Evolutionary conservation across 805 yeast species (phyloP).

Genomic region (Kodamaea lidongshanica): DNA sequence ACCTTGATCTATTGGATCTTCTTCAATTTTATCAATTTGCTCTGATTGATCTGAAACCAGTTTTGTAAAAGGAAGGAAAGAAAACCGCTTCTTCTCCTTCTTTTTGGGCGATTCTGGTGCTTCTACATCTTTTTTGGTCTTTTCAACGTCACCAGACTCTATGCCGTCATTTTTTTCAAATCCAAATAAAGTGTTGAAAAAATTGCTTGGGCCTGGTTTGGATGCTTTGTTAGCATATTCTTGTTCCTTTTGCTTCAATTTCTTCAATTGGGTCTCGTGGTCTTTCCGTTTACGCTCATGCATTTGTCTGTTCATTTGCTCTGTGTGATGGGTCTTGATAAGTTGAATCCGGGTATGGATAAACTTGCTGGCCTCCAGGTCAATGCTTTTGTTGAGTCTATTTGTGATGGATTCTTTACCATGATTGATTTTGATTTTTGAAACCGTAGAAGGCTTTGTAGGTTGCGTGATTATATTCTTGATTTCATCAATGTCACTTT

Average conservation of each 20-base stretch:
- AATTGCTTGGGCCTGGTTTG: constrained; percentile 15
- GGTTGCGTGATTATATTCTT: background rate
- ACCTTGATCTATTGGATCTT: no score
- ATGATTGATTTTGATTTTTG: constrained; percentile 8
- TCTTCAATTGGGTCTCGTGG: constrained; percentile 31
- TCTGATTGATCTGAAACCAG: constrained; percentile 4
- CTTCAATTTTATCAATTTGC: constrained; percentile 2
- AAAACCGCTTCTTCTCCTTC: constrained; percentile 13
- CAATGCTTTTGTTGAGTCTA: constrained; percentile 25
- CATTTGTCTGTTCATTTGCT: constrained; percentile 30
- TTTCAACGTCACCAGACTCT: background rate
- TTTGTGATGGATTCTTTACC: constrained; percentile 19
- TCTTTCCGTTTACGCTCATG: constrained; percentile 35
- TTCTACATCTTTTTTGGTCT: background rate
- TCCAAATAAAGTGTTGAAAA: constrained; percentile 30
- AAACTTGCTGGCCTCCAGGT: constrained; percentile 31
- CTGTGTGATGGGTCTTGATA: constrained; percentile 33
- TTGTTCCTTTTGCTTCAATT: constrained; percentile 33
- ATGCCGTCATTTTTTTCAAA: constrained; percentile 6
- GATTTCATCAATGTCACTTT: background rate
- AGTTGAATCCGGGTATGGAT: constrained; percentile 34
- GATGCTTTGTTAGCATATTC: constrained; percentile 24
- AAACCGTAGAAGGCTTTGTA: background rate
- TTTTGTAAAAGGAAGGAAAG: constrained; percentile 15
- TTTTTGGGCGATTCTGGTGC: background rate